Evolutionary conservation across 2,329 filamentous ascomycete species (phyloP).

Genomic region (Talaromyces sp.): DNA sequence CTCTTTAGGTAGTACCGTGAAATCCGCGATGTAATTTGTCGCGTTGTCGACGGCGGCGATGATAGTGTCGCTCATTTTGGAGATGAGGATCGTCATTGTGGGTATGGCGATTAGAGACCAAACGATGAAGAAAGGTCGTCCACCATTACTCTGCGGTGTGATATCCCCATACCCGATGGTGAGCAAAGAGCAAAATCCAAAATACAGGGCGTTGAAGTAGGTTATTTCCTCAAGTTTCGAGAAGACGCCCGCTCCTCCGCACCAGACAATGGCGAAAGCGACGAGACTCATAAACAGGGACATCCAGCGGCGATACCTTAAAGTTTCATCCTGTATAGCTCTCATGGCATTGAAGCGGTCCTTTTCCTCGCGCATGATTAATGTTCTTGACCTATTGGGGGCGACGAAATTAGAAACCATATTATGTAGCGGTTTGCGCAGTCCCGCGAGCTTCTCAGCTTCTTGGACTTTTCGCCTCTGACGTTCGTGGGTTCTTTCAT

Average conservation of each 20-base stretch:
- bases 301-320: slow-evolving; percentile 68
- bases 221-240: slow-evolving; percentile 55
- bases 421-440: slow-evolving; percentile 21
- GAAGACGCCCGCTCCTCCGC: slow-evolving; percentile 75
- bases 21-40: slow-evolving; percentile 60
- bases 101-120: slow-evolving; percentile 85
- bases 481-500: slow-evolving; percentile 18
- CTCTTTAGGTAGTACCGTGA: slow-evolving; percentile 62
- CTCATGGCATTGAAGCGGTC: slow-evolving; percentile 79
- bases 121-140: slow-evolving; percentile 85
- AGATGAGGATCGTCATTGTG: slow-evolving; percentile 82
- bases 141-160: slow-evolving; percentile 71
- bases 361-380: slow-evolving; percentile 62
- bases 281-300: slow-evolving; percentile 65
- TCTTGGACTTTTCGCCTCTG: background rate
- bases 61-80: slow-evolving; percentile 79
- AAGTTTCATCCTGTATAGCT: slow-evolving; percentile 66
- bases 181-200: slow-evolving; percentile 75
- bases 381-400: slow-evolving; percentile 42
- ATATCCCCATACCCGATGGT: slow-evolving; percentile 87
- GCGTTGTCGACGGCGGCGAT: slow-evolving; percentile 64
- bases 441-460: background rate
- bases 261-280: slow-evolving; percentile 74
- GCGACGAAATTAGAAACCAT: slow-evolving; percentile 24
- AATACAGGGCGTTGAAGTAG: slow-evolving; percentile 82